phyloP scores from a whole-genome alignment of 768 basidiomycete species.

The Rhodotorula babjevae region DNA sequence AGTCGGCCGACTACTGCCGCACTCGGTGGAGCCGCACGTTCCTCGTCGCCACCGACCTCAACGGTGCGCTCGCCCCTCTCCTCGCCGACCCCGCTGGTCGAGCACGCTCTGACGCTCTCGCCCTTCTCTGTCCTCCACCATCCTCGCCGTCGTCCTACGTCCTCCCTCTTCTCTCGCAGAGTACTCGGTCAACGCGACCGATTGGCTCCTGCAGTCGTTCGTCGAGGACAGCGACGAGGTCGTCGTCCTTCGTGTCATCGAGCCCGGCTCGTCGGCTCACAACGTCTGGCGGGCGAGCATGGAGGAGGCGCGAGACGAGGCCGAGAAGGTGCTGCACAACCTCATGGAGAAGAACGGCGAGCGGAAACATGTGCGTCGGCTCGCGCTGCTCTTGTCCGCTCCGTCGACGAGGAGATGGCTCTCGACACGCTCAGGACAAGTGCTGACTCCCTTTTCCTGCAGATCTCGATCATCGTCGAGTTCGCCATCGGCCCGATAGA shows the following conservation, averaged over 20 bases:
- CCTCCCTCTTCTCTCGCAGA: constrained; percentile 49
- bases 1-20: constrained; percentile 72
- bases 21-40: constrained; percentile 76
- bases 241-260: constrained; percentile 83
- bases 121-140: too few relatives aligned
- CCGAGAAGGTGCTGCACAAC: constrained; percentile 68
- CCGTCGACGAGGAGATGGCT: too few relatives aligned
- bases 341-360: constrained; percentile 80
- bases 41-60: constrained; percentile 73
- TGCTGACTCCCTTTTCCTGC: not conserved
- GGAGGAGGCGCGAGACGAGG: constrained; percentile 75
- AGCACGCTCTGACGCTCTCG: not conserved
- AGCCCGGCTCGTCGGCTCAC: constrained; percentile 56
- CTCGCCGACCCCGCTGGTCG: not conserved
- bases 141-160: not conserved
- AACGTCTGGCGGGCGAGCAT: constrained; percentile 22
- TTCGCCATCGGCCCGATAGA: constrained; percentile 88
- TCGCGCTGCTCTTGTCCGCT: too few relatives aligned
- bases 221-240: constrained; percentile 69
- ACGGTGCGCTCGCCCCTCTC: constrained; percentile 10
- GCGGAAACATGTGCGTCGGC: constrained; percentile 61
- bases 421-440: not conserved
- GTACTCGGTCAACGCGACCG: constrained; percentile 77
- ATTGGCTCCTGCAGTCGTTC: constrained; percentile 83
- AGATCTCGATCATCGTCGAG: constrained; percentile 88